Conservation (phyloP, 768 basidiomycete species). For the Agaricus sinodeliciosus region DNA sequence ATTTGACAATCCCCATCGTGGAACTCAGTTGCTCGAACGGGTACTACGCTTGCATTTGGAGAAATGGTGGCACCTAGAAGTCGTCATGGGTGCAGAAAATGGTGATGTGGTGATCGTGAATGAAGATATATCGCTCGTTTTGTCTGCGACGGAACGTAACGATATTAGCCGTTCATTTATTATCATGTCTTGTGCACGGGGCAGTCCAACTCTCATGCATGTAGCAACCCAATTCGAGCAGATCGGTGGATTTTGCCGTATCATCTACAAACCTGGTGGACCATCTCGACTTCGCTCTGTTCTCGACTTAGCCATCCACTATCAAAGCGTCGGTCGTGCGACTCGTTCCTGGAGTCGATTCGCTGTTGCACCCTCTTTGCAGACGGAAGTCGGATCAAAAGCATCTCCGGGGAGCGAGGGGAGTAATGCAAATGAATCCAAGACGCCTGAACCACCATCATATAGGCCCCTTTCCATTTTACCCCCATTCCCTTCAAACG, state of each 20-base stretch:
- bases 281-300: conserved; percentile 65
- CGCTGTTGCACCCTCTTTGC: background rate
- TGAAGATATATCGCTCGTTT: conserved; percentile 60
- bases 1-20: conserved; percentile 60
- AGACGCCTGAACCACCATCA: conserved; percentile 47
- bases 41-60: conserved; percentile 62
- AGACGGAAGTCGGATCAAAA: conserved; percentile 3
- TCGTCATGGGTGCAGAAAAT: conserved; percentile 29
- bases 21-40: conserved; percentile 58
- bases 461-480: conserved; percentile 30
- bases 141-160: conserved; percentile 47
- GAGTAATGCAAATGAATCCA: conserved; percentile 29
- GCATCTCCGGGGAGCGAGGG: conserved; percentile 34
- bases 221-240: conserved; percentile 67
- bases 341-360: background rate
- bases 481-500: background rate
- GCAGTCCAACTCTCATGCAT: conserved; percentile 54
- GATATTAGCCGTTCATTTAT: conserved; percentile 64
- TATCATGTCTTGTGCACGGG: conserved; percentile 65
- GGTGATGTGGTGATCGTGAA: conserved; percentile 80
- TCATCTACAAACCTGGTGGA: conserved; percentile 85
- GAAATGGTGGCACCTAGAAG: conserved; percentile 71
- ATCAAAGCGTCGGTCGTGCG: conserved; percentile 37
- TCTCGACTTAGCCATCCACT: conserved; percentile 57
- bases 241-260: conserved; percentile 83